Base-by-base conservation (phyloP, 2,329 filamentous ascomycete species). In the Geosmithia flava region DNA sequence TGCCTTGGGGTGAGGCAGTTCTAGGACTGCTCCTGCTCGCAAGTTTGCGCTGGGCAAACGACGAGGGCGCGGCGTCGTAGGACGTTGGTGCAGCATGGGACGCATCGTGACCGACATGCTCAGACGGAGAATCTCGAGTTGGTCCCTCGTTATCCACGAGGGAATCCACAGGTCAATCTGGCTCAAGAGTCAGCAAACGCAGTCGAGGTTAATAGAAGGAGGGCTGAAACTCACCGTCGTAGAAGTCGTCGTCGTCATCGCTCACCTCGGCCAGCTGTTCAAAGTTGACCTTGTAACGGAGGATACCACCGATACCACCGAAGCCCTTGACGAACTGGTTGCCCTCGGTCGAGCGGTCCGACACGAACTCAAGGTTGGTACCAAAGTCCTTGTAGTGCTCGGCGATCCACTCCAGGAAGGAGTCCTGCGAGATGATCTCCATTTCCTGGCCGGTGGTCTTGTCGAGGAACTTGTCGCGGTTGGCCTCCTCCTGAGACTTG, bases 241-340 rank as follows among this genome's bases (percentile, higher is more conserved):
- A 96, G 75, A 95, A 96, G 70, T 90, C 91, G 66, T 91, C 91
- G 66, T 97, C 91, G 69, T 90, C 85, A 65, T 93, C 86, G 67
- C 95, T 90, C 62, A 85, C 77, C 67, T 97, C 93, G 68, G 85
- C 85, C 68, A 98, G 79, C 70, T 98, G 94, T 72, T 98, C 94
- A 72, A 98, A 98, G 76, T 98, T 98, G 76, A 98, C 88, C 76
- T 96, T 96, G 82, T 98, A 98, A 59, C 93, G 89, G 64, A 98
- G 81, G 62, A 98, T 84, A 55, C 91, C 91, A 57, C 93, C 93
- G 59, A 98, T 95, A 63, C 93, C 93, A 83, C 93, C 93, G 63
- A 98, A 98, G 54, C 93, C 93, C 75, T 96, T 97, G 62, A 98
- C 93, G 70, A 98, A 98, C 75, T 98, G 93, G 72, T 98, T 98